These are phyloP conservation scores for Oemleria cerasiformis DNA, from an alignment of 306 rosid species.

Conservation along the genomic window DNA sequence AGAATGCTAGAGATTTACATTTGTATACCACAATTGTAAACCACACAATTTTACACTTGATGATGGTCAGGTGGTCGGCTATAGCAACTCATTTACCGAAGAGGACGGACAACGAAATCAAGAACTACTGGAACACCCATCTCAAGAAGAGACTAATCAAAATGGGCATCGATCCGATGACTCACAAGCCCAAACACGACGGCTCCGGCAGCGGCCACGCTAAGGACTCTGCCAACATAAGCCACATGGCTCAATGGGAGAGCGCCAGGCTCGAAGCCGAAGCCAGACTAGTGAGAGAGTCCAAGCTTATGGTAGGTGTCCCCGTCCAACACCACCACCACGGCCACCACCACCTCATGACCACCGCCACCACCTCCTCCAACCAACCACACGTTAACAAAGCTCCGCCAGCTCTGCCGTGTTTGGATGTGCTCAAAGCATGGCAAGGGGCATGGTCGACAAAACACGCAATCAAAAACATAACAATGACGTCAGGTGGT, in stretches of 20 bases:
- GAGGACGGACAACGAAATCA: slow-evolving; percentile 93
- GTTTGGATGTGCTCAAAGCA: slow-evolving; percentile 46
- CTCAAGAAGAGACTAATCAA: slow-evolving; percentile 84
- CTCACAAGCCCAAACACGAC: slow-evolving; percentile 73
- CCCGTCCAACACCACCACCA: slow-evolving; percentile 41
- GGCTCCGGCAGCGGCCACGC: slow-evolving; percentile 60
- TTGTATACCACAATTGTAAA: too few relatives aligned
- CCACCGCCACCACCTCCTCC: slow-evolving; percentile 17
- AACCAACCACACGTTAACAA: slow-evolving; percentile 19
- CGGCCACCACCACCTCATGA: slow-evolving; percentile 30
- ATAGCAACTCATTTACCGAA: slow-evolving; percentile 92
- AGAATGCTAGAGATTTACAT: too few relatives aligned
- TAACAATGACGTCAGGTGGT: slow-evolving; percentile 17
- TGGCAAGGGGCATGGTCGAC: slow-evolving; percentile 57
- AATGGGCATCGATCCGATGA: slow-evolving; percentile 93
- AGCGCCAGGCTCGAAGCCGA: slow-evolving; percentile 99
- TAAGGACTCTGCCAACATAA: slow-evolving; percentile 72
- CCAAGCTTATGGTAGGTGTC: slow-evolving; percentile 45
- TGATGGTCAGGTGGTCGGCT: slow-evolving; percentile 78
- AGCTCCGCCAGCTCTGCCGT: slow-evolving; percentile 38
- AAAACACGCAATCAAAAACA: neutral
- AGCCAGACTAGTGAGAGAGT: slow-evolving; percentile 82
- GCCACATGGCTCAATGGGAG: slow-evolving; percentile 99
- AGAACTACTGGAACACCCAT: slow-evolving; percentile 97
- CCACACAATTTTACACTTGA: too few relatives aligned